Evolutionary conservation across 1,284 basidiomycete genomes (phyloP), one percentile per base, ranked within the genome.

Genomic region (Leucoagaricus sp.): DNA sequence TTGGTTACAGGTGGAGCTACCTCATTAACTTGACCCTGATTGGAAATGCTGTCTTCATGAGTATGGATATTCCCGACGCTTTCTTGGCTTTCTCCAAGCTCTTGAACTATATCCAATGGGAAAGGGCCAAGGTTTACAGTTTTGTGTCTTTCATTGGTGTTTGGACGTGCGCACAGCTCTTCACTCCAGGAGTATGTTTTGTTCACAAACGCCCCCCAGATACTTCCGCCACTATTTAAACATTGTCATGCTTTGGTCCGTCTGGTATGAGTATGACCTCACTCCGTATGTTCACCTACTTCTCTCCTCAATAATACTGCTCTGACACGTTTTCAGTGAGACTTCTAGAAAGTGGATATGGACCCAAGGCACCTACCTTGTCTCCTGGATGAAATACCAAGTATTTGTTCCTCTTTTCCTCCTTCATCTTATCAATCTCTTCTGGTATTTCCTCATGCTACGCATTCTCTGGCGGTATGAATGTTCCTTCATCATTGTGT

Each of bases 151-250:
- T 98, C 68, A 75, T 94, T 50, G 68, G 67, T 42, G 73, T 91
- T 7, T 98, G 96, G 95, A 86, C 89, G 89, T 94, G 64, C 72
- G 91, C 83, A 10, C 17, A 45, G 17, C 49, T 28, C 17, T 6
- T 29, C n/a, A 9, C 46, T 56, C 26, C 15, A 33, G n/a, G n/a
- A 33, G 21, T 17, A 1, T 9, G 33, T 41, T n/a, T n/a, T 17
- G 19, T 17, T 41, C 34, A 59, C 36, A 58, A 46, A 52, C 49
- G 28, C 29, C 2, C 46, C 21, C 66, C n/a, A 96, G 93, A 3
- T 99, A 99, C 72, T 94, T 97, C 83, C 91, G 97, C 1, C 96
- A 98, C 71, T 98, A 91, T 70, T 78, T 97, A 31, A 98, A 98
- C 70, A 72, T 96, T 41, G 75, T 79, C 50, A 97, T 99, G 21